A percentile compares a stretch with the other conserved stretches of the same genome.
Evolutionary conservation across 495 filamentous ascomycete species (phyloP).

Genomic region (Daldinia loculata): DNA sequence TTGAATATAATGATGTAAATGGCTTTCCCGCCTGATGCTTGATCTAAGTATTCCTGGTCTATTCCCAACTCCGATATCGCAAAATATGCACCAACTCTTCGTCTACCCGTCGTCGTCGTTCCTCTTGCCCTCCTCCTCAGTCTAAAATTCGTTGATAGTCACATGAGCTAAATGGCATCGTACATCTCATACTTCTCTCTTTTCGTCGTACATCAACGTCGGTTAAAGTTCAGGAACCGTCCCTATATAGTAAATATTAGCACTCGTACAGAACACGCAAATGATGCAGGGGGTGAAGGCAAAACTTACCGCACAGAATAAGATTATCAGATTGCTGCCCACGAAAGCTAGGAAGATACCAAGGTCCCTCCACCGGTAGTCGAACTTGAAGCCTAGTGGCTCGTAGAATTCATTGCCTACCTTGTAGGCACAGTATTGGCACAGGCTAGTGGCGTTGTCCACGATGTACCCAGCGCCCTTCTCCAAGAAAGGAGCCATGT

Average conservation of each 20-base stretch:
- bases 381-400: slow-evolving; percentile 68
- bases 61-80: not conserved
- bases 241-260: slow-evolving; percentile 54
- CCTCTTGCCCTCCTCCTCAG: not conserved
- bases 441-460: slow-evolving; percentile 67
- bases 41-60: not conserved
- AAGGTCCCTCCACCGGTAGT: slow-evolving; percentile 78
- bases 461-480: slow-evolving; percentile 75
- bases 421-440: slow-evolving; percentile 80
- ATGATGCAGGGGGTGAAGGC: not conserved
- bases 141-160: not conserved
- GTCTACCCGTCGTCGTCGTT: not conserved
- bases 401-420: slow-evolving; percentile 81
- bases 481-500: slow-evolving; percentile 74
- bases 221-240: slow-evolving; percentile 72
- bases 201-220: slow-evolving; percentile 53
- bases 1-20: not conserved
- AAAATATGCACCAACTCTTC: not conserved
- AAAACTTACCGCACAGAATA: slow-evolving; percentile 71
- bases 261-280: slow-evolving; percentile 30
- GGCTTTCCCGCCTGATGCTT: not conserved
- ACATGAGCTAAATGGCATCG: slow-evolving; percentile 9
- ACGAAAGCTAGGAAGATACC: slow-evolving; percentile 79
- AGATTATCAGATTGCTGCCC: slow-evolving; percentile 76
- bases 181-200: not conserved